Base-by-base conservation (phyloP, 164 flowering plant genomes). In the Tinospora cordifolia region DNA sequence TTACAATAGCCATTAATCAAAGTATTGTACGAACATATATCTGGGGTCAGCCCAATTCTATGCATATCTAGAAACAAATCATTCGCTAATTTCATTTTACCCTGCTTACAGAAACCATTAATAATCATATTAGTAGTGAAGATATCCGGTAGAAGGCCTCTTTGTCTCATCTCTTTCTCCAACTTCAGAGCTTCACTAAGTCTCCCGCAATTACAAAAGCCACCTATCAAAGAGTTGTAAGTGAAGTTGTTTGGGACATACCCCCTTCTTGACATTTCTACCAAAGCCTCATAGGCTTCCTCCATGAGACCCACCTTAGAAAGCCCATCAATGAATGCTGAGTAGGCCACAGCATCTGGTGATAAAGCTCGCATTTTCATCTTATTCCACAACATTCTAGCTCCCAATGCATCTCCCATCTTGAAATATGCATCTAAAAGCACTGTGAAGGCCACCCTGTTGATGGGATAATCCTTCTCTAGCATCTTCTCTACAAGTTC, bases 321-420 rank as follows among this genome's bases (percentile, higher is more conserved):
- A 36, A 94, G 89, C 14, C 98, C 98, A 72, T 87, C 75, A 47
- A 94, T 87, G 74, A 79, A 88, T 71, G 97, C 93, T 19, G 97
- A 86, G 78, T 84, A 90, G 62, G 97, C 85, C 74, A 92, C 82
- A 65, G 75, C 83, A 83, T 94, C 98, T 74, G 98, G 98, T 76
- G 69, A 84, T 68, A 85, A 68, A 27, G 84, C 88, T 65, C 82
- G 78, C 9, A 47, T 49, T 73, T 82, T 71, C 98, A 94, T 90
- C 68, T 86, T 84, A 27, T 72, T 66, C 98, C 98, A 94, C 68
- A 94, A 62, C 72, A 54, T 63, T 30, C 78, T 76, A 67, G 99
- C 99, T 44, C 82, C 84, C 25, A 46, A 36, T 11, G 81, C 63
- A 72, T 90, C 87, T 24, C 91, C 90, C 63, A 46, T 71, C 73